These are phyloP conservation scores for Capronia coronata DNA, from an alignment of 2,329 filamentous ascomycete species.

Conservation along the genomic window DNA sequence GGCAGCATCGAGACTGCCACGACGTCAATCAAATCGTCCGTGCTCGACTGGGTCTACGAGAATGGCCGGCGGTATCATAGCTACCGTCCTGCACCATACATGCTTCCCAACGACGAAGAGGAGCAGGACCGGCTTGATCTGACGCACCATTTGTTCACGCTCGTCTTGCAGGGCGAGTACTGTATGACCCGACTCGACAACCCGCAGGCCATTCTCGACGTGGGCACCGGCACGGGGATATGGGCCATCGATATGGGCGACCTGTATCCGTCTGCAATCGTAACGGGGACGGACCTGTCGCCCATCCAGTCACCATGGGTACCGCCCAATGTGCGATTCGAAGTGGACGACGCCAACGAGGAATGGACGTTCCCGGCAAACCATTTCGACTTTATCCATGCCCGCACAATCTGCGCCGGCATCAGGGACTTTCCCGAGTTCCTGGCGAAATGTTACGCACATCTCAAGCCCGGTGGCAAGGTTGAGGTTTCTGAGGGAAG, in stretches of 20 bases:
- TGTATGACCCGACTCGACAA: background rate
- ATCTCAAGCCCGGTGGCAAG: constrained; percentile 38
- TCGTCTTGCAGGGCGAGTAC: background rate
- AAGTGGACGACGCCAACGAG: constrained; percentile 54
- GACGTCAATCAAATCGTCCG: background rate
- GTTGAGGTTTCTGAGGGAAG: constrained; percentile 33
- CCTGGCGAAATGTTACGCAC: constrained; percentile 25
- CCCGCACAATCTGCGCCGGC: constrained; percentile 50
- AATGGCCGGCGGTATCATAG: constrained; percentile 2
- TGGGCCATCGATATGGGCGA: constrained; percentile 31
- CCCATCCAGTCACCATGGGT: constrained; percentile 36
- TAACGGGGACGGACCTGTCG: constrained; percentile 28
- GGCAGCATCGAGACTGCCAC: background rate
- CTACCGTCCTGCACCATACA: constrained; percentile 1
- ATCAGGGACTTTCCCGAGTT: constrained; percentile 49
- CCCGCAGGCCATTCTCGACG: constrained; percentile 29
- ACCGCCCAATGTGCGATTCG: constrained; percentile 51
- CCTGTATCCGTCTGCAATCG: constrained; percentile 29
- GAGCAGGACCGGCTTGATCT: constrained; percentile 1
- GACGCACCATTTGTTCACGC: constrained; percentile 1
- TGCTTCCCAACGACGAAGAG: constrained; percentile 3
- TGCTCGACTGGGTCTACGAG: constrained; percentile 1
- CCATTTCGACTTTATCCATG: constrained; percentile 57
- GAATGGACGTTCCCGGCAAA: constrained; percentile 50
- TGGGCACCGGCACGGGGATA: constrained; percentile 18